phyloP scores from a whole-genome alignment of 2,329 filamentous ascomycete genomes.

The Raffaelea deltoideospora region DNA sequence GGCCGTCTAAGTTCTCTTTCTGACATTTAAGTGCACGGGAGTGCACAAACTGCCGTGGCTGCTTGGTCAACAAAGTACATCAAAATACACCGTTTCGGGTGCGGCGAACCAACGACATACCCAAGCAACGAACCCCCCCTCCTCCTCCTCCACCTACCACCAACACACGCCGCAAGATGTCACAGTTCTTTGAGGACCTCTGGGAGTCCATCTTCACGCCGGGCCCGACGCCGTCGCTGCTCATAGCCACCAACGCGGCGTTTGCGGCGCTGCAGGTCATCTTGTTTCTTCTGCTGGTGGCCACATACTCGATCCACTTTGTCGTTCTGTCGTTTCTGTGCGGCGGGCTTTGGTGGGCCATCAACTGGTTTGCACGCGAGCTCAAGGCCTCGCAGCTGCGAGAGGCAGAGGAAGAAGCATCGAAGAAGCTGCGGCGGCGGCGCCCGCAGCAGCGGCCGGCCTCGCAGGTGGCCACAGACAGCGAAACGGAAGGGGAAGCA shows the following conservation, averaged over 20 bases:
- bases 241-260: conserved; percentile 77
- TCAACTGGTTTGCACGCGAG: conserved; percentile 90
- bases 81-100: no score
- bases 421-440: no score
- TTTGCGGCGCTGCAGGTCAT: conserved; percentile 76
- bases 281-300: conserved; percentile 59
- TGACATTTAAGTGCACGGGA: no score
- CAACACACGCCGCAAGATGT: no score
- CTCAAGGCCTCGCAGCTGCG: conserved; percentile 30
- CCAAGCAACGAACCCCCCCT: neutral
- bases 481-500: neutral
- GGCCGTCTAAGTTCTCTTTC: no score
- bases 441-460: conserved; percentile 4
- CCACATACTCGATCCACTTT: conserved; percentile 83
- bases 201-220: conserved; percentile 91
- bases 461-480: conserved; percentile 4
- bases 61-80: no score
- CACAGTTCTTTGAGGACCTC: conserved; percentile 55
- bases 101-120: no score
- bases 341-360: conserved; percentile 74
- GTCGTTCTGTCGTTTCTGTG: conserved; percentile 64
- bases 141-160: neutral
- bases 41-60: no score
- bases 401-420: conserved; percentile 20
- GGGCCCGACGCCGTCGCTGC: conserved; percentile 73